These are phyloP conservation scores for Talinum fruticosum DNA, from an alignment of 148 eudicot species.

Conservation along the genomic window DNA sequence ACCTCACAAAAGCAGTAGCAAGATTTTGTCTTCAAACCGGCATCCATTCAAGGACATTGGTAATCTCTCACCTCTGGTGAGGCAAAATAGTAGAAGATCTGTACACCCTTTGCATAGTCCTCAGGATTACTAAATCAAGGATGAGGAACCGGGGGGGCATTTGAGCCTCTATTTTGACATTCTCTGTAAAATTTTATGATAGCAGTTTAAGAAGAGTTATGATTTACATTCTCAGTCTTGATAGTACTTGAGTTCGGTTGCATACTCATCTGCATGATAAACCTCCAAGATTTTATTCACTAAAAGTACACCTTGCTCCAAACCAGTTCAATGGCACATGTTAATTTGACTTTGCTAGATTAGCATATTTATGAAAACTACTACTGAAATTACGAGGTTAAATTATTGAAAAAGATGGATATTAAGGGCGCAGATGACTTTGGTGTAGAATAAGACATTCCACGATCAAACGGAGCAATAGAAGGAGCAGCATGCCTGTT, in stretches of 20 bases:
- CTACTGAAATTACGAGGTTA: not conserved
- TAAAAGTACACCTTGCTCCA: not conserved
- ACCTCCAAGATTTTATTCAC: not conserved
- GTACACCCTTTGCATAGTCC: slow-evolving; percentile 41
- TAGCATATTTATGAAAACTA: not conserved
- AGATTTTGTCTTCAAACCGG: slow-evolving; percentile 30
- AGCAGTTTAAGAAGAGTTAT: not conserved
- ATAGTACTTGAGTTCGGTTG: not conserved
- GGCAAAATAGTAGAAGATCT: slow-evolving; percentile 47
- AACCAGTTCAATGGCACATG: not conserved
- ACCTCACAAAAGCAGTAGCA: slow-evolving; percentile 21
- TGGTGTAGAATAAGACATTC: not conserved
- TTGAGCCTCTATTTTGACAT: not conserved
- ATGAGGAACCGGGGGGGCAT: not conserved
- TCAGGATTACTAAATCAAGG: slow-evolving; percentile 16
- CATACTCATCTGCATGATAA: not conserved
- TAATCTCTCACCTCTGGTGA: slow-evolving; percentile 52
- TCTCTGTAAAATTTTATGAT: slow-evolving; percentile 8
- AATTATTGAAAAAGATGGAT: not conserved
- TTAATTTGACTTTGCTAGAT: not conserved
- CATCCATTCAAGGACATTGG: slow-evolving; percentile 63
- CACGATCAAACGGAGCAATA: no score
- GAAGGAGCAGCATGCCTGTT: no score
- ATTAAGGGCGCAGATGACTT: not conserved
- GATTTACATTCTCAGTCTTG: not conserved